phyloP scores from a whole-genome alignment of 495 filamentous ascomycete species.

The Neurospora tetrasperma region DNA sequence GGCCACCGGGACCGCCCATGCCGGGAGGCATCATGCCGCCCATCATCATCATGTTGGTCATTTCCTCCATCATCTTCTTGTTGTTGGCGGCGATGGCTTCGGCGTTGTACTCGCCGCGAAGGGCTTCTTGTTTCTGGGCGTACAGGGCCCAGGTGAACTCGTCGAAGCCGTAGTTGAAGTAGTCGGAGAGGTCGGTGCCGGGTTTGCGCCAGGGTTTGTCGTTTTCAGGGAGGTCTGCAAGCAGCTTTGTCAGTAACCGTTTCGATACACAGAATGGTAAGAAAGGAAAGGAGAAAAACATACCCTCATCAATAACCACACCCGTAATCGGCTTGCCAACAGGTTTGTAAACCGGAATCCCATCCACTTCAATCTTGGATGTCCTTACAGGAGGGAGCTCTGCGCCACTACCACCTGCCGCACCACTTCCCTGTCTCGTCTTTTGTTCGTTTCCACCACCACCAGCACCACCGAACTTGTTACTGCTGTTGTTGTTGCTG shows the following conservation, averaged over 20 bases:
- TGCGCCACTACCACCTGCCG: conserved; percentile 10
- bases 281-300: neutral
- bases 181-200: conserved; percentile 90
- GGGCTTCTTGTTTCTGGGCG: conserved; percentile 72
- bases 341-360: conserved; percentile 64
- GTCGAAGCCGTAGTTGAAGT: conserved; percentile 99
- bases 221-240: conserved; percentile 59
- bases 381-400: conserved; percentile 49
- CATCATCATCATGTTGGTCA: conserved; percentile 79
- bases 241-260: no score
- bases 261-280: neutral
- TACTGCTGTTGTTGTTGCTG: neutral
- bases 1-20: conserved; percentile 17
- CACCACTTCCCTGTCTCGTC: conserved; percentile 1
- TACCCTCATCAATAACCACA: conserved; percentile 67
- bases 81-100: conserved; percentile 54
- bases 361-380: conserved; percentile 75
- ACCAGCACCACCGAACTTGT: neutral
- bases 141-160: conserved; percentile 98
- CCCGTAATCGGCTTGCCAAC: conserved; percentile 73
- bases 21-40: conserved; percentile 51
- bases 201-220: conserved; percentile 95
- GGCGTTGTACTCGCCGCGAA: conserved; percentile 55
- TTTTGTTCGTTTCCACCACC: neutral
- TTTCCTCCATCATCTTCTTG: conserved; percentile 79